Evolutionary conservation across 257 asterid genomes (phyloP).

Genomic region (Linaria vulgaris): DNA sequence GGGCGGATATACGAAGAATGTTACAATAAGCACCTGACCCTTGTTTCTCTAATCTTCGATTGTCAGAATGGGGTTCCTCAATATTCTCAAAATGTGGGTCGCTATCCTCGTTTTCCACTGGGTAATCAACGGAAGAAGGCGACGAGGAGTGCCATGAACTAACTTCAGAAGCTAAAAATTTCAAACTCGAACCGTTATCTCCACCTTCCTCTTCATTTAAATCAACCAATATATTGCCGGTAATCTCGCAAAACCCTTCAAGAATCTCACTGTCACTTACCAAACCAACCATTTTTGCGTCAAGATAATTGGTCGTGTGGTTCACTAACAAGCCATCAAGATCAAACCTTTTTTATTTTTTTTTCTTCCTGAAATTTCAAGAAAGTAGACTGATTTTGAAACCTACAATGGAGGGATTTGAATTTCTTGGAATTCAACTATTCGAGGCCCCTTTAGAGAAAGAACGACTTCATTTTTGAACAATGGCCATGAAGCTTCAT

Average conservation of each 20-base stretch:
- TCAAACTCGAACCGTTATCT: conserved; percentile 54
- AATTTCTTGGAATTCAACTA: too few species aligned
- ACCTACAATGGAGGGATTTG: conserved; percentile 49
- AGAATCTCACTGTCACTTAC: conserved; percentile 23
- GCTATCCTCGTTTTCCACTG: conserved; percentile 35
- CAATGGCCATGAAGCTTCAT: too few species aligned
- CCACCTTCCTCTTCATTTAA: conserved; percentile 39
- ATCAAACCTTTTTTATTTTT: conserved; percentile 38
- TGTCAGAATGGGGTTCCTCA: conserved; percentile 35
- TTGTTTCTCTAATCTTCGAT: conserved; percentile 51
- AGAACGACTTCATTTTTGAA: too few species aligned
- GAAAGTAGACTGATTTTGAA: conserved; percentile 44
- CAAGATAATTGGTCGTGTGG: conserved; percentile 40
- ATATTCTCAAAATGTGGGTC: conserved; percentile 27
- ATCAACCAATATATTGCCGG: conserved; percentile 22
- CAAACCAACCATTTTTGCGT: conserved; percentile 39
- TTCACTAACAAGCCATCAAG: conserved; percentile 56
- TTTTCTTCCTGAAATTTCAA: too few species aligned
- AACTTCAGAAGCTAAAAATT: conserved; percentile 51
- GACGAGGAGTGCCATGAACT: conserved; percentile 47
- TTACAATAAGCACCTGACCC: conserved; percentile 46
- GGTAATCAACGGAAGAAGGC: conserved; percentile 44
- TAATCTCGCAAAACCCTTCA: conserved; percentile 21
- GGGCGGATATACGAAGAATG: neutral
- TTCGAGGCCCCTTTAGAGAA: too few species aligned